Base-by-base conservation (phyloP, 331 rosid species). In the Acacia pycnantha region DNA sequence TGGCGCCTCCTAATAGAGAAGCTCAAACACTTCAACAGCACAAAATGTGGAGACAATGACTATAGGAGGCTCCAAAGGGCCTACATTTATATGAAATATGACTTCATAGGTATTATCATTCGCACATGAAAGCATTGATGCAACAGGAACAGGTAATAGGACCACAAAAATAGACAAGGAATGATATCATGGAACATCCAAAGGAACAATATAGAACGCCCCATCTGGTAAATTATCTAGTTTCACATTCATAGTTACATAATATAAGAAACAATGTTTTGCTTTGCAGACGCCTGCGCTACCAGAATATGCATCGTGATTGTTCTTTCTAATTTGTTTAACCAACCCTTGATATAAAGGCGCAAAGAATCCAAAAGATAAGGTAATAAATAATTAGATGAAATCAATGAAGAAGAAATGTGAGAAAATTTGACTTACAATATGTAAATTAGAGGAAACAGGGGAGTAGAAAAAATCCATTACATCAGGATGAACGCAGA, bases 131-230 rank as follows among this genome's bases (percentile, higher is more conserved):
- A 65, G 22, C 51, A 48, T 47, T 33, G 50, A 79, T 69, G 82
- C 75, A 78, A 81, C 71, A 81, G 26, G 74, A 78, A 87, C 47
- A 73, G 67, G 31, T 14, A 75, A 83, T 68, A 71, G 78, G 44
- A 47, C 54, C 53, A 81, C 79, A 58, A 77, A 53, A 16, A 46
- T 68, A 19, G 74, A 27, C 26, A 15, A 64, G 66, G 71, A 47
- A 75, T 8, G 58, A 75, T 80, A 56, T 80, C 79, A 71, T 35
- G 65, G 33, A 59, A 53, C 48, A 77, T 14, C 67, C 68, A 54
- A 77, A 78, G 74, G 54, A 66, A 73, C 67, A 66, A 77, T 44
- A 47, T 81, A 19, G 31, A 81, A 69, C 59, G 26, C 15, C 31
- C 46, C 37, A 70, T 35, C 71, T 2, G 18, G 29, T 24, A 80